Base-by-base conservation (phyloP, 2,329 filamentous ascomycete species). In the Ophiocordyceps robertsii region DNA sequence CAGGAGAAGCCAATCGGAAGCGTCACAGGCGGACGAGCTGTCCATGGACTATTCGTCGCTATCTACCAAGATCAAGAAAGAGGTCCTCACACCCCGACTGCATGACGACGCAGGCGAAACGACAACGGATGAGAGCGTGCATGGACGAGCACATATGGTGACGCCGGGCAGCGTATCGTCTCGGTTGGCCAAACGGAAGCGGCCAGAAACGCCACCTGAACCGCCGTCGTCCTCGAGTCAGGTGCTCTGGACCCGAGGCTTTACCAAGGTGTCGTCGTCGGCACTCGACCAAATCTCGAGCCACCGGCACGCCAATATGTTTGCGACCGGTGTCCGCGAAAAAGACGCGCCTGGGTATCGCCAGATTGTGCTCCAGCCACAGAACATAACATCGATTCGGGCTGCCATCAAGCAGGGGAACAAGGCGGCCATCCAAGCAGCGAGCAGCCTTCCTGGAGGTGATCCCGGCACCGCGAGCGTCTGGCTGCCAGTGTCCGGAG, bases 261-360 rank as follows among this genome's bases (percentile, higher is more conserved):
- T 90, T 53, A 75, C 81, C 31, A 79, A 82, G 50, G 84, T 86
- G 13, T 82, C 80, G 29, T 75, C 74, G 4, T 80, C 81, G 5
- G 79, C 84, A 12, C 69, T 89, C 48, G 84, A 88, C 55, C 80
- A 86, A 52, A 84, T 89, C 45, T 76, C 78, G 21, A 82, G 79
- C 42, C 84, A 89, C 57, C 81, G 83, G 30, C 77, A 84, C 51
- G 84, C 83, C 38, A 86, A 84, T 50, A 85, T 86, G 61, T 90
- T 90, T 55, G 80, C 82, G 27, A 80, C 80, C 43, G 80, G 82
- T 2, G 72, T 90, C 39, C 81, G 82, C 11, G 82, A 87, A 49
- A 75, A 75, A 32, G 80, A 86, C 52, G 84, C 84, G 0, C 84
- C 84, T 0, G 82, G 82, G 6, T 90, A 90, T 55, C 77, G 74